Base-by-base conservation (phyloP, 495 filamentous ascomycete genomes). In the Collariella sp. region DNA sequence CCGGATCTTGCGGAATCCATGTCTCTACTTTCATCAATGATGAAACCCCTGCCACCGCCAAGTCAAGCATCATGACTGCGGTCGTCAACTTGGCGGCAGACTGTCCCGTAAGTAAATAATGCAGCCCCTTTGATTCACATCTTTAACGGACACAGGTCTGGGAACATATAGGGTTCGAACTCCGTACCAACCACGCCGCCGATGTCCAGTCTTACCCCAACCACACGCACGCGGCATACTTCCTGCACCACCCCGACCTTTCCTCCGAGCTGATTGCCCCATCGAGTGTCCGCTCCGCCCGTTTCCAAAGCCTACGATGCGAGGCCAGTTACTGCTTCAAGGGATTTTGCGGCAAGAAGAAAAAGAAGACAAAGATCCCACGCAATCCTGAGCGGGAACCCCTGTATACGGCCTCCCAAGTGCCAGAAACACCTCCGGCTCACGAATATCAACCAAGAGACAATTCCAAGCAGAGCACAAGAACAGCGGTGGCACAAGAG, bases 301-400 rank as follows among this genome's bases (percentile, higher is more conserved):
- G 59, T 10, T 60, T 75, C 31, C 60, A 63, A 51, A 63, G 65
- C 0, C 47, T 75, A 23, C 56, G 55, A 19, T 70, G 68, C 34
- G 35, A 57, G 16, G 16, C 59, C 39, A 52, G 54, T 12, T 41
- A 59, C 46, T 16, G 42, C 7, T 22, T 62, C 26, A 12, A 4
- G 11, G n/a, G n/a, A n/a, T n/a, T 9, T 33, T 12, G 3, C 48
- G 7, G 13, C 5, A 20, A 7, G 9, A 13, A 22, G 7, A 36
- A 5, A 5, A 45, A 3, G n/a, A 39, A 7, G 36, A 2, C 19
- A 1, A 24, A 34, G 16, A 16, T 13, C 12, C 11, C 20, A 0
- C 19, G 22, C 2, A 29, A 22, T 18, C 7, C 18, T n/a, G 13
- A 7, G 13, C 18, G 13, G 4, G 23, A 24, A 13, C 5, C 33